Percentiles rank a stretch among this genome's conserved stretches.
These are phyloP conservation scores for Pseudogymnoascus sp. DNA, from an alignment of 2,329 filamentous ascomycete genomes.

Conservation along the genomic window DNA sequence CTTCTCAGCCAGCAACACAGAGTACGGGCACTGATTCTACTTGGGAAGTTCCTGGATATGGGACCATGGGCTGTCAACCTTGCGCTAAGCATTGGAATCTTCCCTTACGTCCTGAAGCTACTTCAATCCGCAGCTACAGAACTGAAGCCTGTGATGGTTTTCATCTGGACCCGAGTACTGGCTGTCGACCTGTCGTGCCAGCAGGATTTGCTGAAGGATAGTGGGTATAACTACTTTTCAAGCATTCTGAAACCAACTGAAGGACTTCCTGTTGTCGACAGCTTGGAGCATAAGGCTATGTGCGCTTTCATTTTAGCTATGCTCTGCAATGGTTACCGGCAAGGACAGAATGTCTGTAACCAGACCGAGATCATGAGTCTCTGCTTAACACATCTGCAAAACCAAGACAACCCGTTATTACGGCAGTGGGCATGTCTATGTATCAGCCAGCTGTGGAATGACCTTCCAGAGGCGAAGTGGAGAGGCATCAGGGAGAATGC, in stretches of 20 bases:
- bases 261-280: constrained; percentile 76
- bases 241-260: constrained; percentile 82
- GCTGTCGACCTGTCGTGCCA: constrained; percentile 94
- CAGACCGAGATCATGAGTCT: constrained; percentile 85
- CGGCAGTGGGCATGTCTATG: constrained; percentile 95
- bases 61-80: constrained; percentile 99
- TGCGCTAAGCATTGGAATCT: constrained; percentile 94
- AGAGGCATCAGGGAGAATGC: constrained; percentile 85
- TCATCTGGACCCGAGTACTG: constrained; percentile 95
- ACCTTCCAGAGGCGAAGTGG: constrained; percentile 91
- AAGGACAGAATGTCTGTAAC: constrained; percentile 86
- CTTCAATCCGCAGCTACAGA: constrained; percentile 92
- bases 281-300: constrained; percentile 95
- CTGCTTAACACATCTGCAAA: constrained; percentile 75
- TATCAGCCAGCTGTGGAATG: constrained; percentile 88
- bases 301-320: constrained; percentile 96
- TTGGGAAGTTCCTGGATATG: constrained; percentile 89
- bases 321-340: constrained; percentile 91
- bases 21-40: constrained; percentile 79
- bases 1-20: constrained; percentile 92
- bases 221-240: constrained; percentile 94
- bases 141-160: constrained; percentile 97
- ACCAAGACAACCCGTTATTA: constrained; percentile 79
- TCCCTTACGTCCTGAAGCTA: constrained; percentile 96
- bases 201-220: constrained; percentile 89